Evolutionary conservation across 345 rosid species (phyloP), one percentile per base, ranked within the genome.

Genomic region (Brassica cretica): DNA sequence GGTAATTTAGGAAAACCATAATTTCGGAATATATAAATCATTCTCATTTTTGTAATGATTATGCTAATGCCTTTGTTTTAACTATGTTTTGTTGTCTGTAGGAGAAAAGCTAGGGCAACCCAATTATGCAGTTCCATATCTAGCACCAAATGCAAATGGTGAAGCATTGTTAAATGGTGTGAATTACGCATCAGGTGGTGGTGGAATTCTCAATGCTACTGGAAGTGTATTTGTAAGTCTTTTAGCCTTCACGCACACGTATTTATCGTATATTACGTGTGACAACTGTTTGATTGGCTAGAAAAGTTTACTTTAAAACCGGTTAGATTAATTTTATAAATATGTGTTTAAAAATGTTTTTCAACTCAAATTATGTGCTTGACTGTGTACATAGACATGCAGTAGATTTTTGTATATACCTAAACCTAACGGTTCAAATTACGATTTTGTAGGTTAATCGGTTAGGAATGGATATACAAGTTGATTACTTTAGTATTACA

Each of bases 171-270:
- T 89, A 24, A 56, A 64, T 56, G 97, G 98, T 46, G 97, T 92
- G 53, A 94, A 90, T 77, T 94, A 90, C 73, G 98, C 95, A 25
- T 94, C 97, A 10, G 98, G 98, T 58, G 98, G 89, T 78, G 98
- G 97, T 83, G 97, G 98, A 44, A 77, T 94, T 74, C 58, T 92
- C 85, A 94, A 94, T 82, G 97, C 93, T 32, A 94, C 98, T 2
- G 98, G 98, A 67, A 89, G 92, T 82, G 88, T 94, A 3, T 94
- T 94, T 76, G 98, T 91, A 18, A 81, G 86, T 66, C 18, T 24
- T 63, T 70, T 64, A 24, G 10, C 7, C 24, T 51, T n/a, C 58
- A 21, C 71, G 32, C 8, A 30, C 0, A 14, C 6, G 24, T n/a
- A 24, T 29, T 2, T 2, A 0, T 0, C 14, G 24, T 56, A 5